Evolutionary conservation across 208 protist genomes (phyloP), one percentile per base, ranked within the genome.

Genomic region (Balamuthia mandrillaris): DNA sequence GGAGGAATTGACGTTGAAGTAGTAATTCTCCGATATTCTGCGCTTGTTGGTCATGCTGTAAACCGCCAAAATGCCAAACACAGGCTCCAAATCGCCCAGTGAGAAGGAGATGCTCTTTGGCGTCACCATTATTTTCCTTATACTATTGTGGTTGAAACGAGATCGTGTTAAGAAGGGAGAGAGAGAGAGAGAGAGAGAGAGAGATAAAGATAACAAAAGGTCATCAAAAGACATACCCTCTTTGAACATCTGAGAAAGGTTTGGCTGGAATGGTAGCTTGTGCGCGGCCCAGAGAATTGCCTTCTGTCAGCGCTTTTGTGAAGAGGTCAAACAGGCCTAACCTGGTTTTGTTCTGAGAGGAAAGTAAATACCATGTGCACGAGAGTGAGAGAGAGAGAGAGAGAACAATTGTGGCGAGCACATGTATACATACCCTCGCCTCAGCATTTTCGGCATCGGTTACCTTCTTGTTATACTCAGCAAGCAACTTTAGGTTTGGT

Each of bases 1-100:
- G n/a, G n/a, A n/a, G n/a, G n/a, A n/a, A n/a, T 77, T 77, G 0
- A 81, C 24, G 41, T 87, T 47, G 56, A 88, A 88, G 63, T 88
- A 82, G 61, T 85, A 84, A 41, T 60, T 78, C 51, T 88, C 85
- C n/a, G 75, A 85, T 5, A 88, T 84, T 29, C 35, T 41, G 35
- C 44, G 39, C 74, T n/a, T 58, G 24, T 42, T 81, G 44, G 52
- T 52, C 74, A 81, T 58, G 54, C 63, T 52, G 54, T 81, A 81
- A 14, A 81, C 33, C 24, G 72, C 65, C 2, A 88, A 58, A 27
- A 66, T 31, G 1, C 47, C 60, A 75, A 75, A 88, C 52, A 52
- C 84, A 18, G 85, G 78, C 78, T 88, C 85, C 21, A 87, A 65
- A 41, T 52, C 51, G n/a, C 79, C 74, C 27, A 87, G 61, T 2